Base-by-base conservation (phyloP, 768 basidiomycete species). In the Saitozyma sp. region DNA sequence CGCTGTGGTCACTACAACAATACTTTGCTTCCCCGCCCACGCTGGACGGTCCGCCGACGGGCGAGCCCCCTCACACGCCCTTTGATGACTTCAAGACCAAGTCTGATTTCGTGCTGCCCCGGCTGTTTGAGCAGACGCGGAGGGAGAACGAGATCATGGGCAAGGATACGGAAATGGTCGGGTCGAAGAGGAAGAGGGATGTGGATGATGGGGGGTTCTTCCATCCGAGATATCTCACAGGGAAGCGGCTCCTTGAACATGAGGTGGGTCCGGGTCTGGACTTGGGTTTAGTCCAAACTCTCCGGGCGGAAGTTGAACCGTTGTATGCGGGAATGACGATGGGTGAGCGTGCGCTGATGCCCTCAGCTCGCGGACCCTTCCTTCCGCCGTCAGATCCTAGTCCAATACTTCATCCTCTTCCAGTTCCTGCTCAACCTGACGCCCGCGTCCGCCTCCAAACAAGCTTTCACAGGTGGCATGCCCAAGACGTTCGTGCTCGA, bases 341-440 rank as follows among this genome's bases (percentile, higher is more conserved):
- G 46, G 17, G 17, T 48, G 46, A 45, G 3, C n/a, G 16, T 5
- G 13, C 8, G 13, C 14, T 14, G 16, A 20, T 50, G 50, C 20
- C 39, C 7, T 41, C 4, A 74, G 68, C 68, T 76, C n/a, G 67
- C 75, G 5, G 75, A 76, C 52, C 58, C 68, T 8, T 66, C 72
- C 1, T 76, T 76, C 68, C 58, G 75, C 7, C 70, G 75, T 8
- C 75, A 76, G 54, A 74, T 76, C 61, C 67, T 74, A 16, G 69
- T 73, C 29, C 75, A 76, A 62, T 76, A 76, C 52, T 71, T 70
- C 59, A 76, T 76, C 59, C 64, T 76, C 9, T 74, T 76, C 65
- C 75, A 73, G 56, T 76, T 76, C 54, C 54, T 76, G 13, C 64
- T 76, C 49, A 71, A 76, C 50, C 68, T 76, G 50, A 71, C 70